Base-by-base conservation (phyloP, 1,284 basidiomycete genomes). In the Sporisorium graminicola region DNA sequence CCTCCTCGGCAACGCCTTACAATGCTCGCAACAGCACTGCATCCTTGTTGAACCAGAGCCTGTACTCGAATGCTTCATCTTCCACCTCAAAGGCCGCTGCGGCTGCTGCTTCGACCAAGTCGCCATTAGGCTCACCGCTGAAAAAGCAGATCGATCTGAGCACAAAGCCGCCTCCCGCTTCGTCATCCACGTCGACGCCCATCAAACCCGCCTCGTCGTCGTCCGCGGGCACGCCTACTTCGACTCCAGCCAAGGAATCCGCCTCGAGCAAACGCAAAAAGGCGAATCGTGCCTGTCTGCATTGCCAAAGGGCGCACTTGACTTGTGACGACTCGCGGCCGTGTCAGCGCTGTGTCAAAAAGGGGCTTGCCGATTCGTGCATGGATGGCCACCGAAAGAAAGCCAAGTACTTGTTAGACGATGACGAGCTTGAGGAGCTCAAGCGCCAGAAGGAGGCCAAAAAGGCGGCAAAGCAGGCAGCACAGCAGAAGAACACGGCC, bases 301-400 rank as follows among this genome's bases (percentile, higher is more conserved):
- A 94, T 74, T 99, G 96, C 86, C 96, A 98, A 87, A 90, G 89
- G 81, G 94, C 94, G 1, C 96, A 99, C 87, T 88, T 99, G 79
- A 99, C 96, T 9, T 99, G 96, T 86, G 95, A 99, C 86, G 96
- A 98, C 84, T 91, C 77, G n/a, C 92, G 96, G 62, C 96, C 96
- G 27, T 99, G 96, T 87, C 92, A 93, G 79, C 91, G 96, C 52
- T 99, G 96, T 85, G 89, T 94, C 58, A 98, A 96, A 87, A 95
- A 96, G 75, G 94, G 94, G 18, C 91, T 96, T 80, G 92, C 91
- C 7, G 90, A 91, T 65, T 92, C 91, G 68, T 99, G 96, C 85
- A 92, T 92, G 42, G 96, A 99, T 84, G 96, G 96, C 0, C 92
- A 94, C 76, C 90, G 96, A 77, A 99, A 99, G 88, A 98, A 98